Evolutionary conservation across 2,329 filamentous ascomycete species (phyloP).

Genomic region (Sclerotiophoma versabilis): DNA sequence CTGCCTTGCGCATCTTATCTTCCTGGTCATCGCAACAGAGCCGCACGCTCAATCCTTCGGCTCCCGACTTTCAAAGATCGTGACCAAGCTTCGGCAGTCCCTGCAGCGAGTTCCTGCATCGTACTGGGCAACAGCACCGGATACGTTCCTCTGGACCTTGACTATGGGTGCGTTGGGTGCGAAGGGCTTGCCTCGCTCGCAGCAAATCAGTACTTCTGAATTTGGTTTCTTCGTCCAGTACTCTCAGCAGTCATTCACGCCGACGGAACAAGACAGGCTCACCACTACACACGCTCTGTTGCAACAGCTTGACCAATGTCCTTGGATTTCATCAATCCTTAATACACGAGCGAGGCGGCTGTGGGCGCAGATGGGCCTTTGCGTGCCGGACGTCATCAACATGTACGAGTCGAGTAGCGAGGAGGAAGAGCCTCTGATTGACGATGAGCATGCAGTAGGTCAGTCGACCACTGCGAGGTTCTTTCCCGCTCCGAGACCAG

Average conservation of each 20-base stretch:
- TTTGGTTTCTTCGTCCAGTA: constrained; percentile 30
- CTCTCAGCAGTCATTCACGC: constrained; percentile 17
- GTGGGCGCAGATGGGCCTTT: constrained; percentile 31
- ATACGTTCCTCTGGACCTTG: constrained; percentile 39
- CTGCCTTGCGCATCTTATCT: constrained; percentile 37
- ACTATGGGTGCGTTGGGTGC: constrained; percentile 41
- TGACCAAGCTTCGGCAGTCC: constrained; percentile 28
- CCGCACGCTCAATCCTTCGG: constrained; percentile 24
- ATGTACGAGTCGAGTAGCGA: constrained; percentile 19
- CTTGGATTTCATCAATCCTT: constrained; percentile 34
- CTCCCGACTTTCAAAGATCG: constrained; percentile 27
- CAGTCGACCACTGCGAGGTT: constrained; percentile 27
- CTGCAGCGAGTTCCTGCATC: constrained; percentile 23
- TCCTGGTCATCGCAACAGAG: constrained; percentile 34
- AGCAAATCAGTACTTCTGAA: neutral
- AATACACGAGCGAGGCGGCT: constrained; percentile 25
- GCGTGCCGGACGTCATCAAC: constrained; percentile 15
- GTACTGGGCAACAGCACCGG: constrained; percentile 30
- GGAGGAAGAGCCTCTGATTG: constrained; percentile 15
- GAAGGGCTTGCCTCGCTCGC: constrained; percentile 13
- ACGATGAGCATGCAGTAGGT: constrained; percentile 26
- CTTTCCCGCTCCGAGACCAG: constrained; percentile 10
- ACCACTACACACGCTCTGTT: constrained; percentile 20
- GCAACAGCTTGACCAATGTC: constrained; percentile 3
- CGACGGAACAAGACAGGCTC: constrained; percentile 8